Base-by-base conservation (phyloP, 176 grass and related monocot genomes). In the Oryza coarctata region DNA sequence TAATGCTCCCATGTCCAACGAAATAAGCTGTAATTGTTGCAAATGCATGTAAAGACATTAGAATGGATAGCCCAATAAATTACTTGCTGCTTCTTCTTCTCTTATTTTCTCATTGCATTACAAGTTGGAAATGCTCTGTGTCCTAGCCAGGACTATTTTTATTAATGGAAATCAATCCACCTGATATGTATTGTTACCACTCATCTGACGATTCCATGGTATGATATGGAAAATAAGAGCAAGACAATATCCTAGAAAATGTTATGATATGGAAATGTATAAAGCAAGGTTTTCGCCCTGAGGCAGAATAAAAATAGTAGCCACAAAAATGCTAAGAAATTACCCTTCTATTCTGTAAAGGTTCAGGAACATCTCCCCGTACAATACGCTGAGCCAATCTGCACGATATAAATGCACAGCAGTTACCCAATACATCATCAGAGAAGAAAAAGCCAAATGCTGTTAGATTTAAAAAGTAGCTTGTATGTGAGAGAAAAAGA, bases 1-100 rank as follows among this genome's bases (percentile, higher is more conserved):
- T 68, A 98, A 65, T 52, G 95, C 86, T 77, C 95, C 95, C 92
- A 98, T 94, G 87, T 98, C 95, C 92, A 98, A 89, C 31, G 90
- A 91, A 76, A 98, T 94, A 76, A 98, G 86, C 95, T 97, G 89
- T 35, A 76, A 63, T 73, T 44, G n/a, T 87, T 79, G 18, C 63
- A 83, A 29, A 68, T 60, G 3, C 41, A 32, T 35, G 23, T 40
- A 65, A 17, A 60, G 12, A 78, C 39, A 84, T 81, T 6, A 82
- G 71, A 89, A 65, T 39, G 55, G 75, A 65, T 14, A 52, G 12
- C 7, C 25, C 27, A 40, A 41, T 52, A 60, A 60, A 75, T 61
- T 80, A 3, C 25, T 64, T 70, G 18, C 70, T 47, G 79, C 2
- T 0, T 40, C 12, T 81, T 72, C 26, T 34, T 68, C 11, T 40